Conservation (phyloP, 2,329 filamentous ascomycete species). For the Colletotrichum noveboracense region DNA sequence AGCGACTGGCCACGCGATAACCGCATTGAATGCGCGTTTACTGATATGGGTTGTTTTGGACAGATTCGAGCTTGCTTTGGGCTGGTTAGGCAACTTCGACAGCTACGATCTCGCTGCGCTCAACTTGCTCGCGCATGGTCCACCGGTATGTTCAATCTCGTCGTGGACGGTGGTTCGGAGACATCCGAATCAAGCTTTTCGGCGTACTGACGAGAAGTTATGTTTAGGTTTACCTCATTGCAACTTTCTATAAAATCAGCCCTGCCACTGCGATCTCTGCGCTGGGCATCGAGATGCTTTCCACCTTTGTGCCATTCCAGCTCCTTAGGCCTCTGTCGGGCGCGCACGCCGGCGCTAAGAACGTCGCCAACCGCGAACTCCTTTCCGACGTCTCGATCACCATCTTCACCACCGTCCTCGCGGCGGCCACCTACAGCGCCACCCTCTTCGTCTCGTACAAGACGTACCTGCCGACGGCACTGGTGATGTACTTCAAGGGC, state of each 20-base stretch:
- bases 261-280: constrained; percentile 64
- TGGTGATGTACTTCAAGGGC: constrained; percentile 78
- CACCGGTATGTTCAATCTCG: constrained; percentile 57
- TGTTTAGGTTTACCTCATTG: constrained; percentile 71
- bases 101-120: constrained; percentile 72
- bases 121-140: constrained; percentile 75
- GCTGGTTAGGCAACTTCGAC: constrained; percentile 78
- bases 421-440: constrained; percentile 77
- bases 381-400: constrained; percentile 67
- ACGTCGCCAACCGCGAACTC: constrained; percentile 66
- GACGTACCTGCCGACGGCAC: constrained; percentile 71
- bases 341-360: constrained; percentile 60
- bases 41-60: constrained; percentile 62
- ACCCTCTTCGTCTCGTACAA: constrained; percentile 72
- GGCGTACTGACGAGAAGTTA: not conserved
- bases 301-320: constrained; percentile 75
- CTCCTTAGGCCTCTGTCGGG: constrained; percentile 73
- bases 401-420: constrained; percentile 69
- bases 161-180: not conserved
- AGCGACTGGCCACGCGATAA: not conserved
- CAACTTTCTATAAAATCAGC: constrained; percentile 77
- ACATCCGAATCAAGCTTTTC: not conserved
- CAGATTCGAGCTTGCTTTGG: constrained; percentile 72
- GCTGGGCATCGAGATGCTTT: constrained; percentile 70
- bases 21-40: not conserved